These are phyloP conservation scores for Trichoderma sp. DNA, from an alignment of 2,329 filamentous ascomycete species.

Conservation along the genomic window DNA sequence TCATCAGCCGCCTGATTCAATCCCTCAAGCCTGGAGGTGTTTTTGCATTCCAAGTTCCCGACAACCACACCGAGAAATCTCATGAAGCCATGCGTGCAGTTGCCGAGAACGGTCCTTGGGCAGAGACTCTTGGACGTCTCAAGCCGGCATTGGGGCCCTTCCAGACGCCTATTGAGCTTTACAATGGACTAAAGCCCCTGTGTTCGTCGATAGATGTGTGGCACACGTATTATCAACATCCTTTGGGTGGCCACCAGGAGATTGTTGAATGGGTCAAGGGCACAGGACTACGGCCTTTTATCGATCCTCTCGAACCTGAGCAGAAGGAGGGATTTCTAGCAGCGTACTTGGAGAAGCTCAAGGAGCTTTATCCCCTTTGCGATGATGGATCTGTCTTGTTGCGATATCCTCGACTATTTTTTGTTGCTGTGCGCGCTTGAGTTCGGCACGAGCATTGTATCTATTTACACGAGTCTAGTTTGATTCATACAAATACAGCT, in stretches of 20 bases:
- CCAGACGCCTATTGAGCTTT: slow-evolving; percentile 46
- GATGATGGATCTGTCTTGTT: slow-evolving; percentile 54
- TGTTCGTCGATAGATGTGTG: slow-evolving; percentile 50
- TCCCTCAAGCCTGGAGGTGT: slow-evolving; percentile 44
- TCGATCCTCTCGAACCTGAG: slow-evolving; percentile 45
- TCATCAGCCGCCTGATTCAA: slow-evolving; percentile 44
- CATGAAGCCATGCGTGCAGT: slow-evolving; percentile 51
- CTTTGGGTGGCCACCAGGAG: slow-evolving; percentile 45
- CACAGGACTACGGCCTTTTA: slow-evolving; percentile 54
- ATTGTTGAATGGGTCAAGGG: slow-evolving; percentile 61
- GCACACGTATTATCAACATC: slow-evolving; percentile 54
- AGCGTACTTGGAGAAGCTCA: slow-evolving; percentile 47
- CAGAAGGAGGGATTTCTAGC: slow-evolving; percentile 45
- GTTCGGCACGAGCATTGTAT: not conserved
- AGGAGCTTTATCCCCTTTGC: slow-evolving; percentile 42
- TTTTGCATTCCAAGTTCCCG: slow-evolving; percentile 51
- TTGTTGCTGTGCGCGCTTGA: slow-evolving; percentile 41
- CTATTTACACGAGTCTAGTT: not conserved
- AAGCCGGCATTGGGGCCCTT: slow-evolving; percentile 46
- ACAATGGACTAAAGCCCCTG: slow-evolving; percentile 47
- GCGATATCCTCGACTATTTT: slow-evolving; percentile 55
- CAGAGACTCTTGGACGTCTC: slow-evolving; percentile 27
- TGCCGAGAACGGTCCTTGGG: slow-evolving; percentile 41
- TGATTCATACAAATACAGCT: not conserved
- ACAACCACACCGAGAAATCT: slow-evolving; percentile 49